Base-by-base conservation (phyloP, 1,139 yeast genomes). In the Wickerhamomyces sp. region DNA sequence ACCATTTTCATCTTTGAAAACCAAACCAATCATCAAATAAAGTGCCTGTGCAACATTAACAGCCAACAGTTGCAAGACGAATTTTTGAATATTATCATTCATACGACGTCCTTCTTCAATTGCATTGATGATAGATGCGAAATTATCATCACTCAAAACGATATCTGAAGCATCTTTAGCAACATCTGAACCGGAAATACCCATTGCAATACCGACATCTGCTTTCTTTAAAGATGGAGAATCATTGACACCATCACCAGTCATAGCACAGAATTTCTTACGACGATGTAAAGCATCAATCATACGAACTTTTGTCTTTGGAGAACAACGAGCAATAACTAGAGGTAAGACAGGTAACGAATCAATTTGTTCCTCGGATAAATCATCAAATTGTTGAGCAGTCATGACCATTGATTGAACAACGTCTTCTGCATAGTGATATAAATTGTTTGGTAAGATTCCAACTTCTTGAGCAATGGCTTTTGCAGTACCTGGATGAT, bases 161-260 rank as follows among this genome's bases (percentile, higher is more conserved):
- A 82, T 79, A 55, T 82, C 91, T 16, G 86, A 72, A 3, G 87
- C 87, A 53, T 82, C 87, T 57, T 82, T 82, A 18, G 91, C 91
- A 30, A 82, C 89, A 58, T 82, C 91, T 11, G 87, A 78, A 11
- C 89, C 91, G 44, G 81, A 76, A 52, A 78, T 68, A 32, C 91
- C 91, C 91, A 82, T 82, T n/a, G 89, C 87, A 55, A 83, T 82
- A 48, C 94, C 93, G 38, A 84, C 87, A 58, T 84, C 91, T 2
- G 93, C 85, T 44, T 74, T 78, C 55, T 82, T 82, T 58, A 84
- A 68, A 5, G 87, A 76, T 15, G 93, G 94, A 4, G 91, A 82
- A 57, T 84, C 93, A 55, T 84, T 84, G 34, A 83, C 89, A 47
- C 93, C 93, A 58, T 83, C 93, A 47, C 93, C 94, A 27, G 94